These are phyloP conservation scores for Vachellia pachyceras DNA, from an alignment of 306 rosid species.

Conservation along the genomic window DNA sequence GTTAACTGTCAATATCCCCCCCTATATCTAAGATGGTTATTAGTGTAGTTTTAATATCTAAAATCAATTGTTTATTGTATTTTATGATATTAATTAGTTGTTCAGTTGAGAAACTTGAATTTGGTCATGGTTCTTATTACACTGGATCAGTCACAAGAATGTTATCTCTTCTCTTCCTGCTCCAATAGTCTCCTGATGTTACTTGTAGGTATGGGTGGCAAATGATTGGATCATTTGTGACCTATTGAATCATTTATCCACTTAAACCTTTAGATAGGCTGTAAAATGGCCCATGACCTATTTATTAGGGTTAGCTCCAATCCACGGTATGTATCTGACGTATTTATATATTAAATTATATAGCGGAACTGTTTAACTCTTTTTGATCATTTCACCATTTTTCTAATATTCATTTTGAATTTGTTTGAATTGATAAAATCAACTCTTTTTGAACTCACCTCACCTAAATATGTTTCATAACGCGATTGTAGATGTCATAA, in stretches of 20 bases:
- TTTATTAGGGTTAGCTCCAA: not conserved
- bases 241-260: not conserved
- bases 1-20: constrained; percentile 35
- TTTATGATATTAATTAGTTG: not conserved
- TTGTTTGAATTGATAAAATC: not conserved
- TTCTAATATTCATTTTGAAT: not conserved
- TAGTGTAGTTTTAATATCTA: constrained; percentile 9
- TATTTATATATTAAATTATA: not conserved
- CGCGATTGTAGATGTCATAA: not conserved
- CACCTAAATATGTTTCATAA: not conserved
- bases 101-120: constrained; percentile 15
- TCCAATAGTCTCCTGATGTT: not conserved
- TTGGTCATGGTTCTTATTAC: constrained; percentile 10
- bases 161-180: not conserved
- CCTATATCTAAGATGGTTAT: constrained; percentile 22
- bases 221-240: not conserved
- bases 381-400: not conserved
- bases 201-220: not conserved
- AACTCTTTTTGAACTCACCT: not conserved
- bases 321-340: not conserved
- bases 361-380: not conserved
- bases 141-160: not conserved
- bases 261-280: not conserved
- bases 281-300: not conserved
- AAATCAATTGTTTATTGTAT: constrained; percentile 9